Base-by-base conservation (phyloP, 1,139 yeast genomes). In the Zygoascus sp. region DNA sequence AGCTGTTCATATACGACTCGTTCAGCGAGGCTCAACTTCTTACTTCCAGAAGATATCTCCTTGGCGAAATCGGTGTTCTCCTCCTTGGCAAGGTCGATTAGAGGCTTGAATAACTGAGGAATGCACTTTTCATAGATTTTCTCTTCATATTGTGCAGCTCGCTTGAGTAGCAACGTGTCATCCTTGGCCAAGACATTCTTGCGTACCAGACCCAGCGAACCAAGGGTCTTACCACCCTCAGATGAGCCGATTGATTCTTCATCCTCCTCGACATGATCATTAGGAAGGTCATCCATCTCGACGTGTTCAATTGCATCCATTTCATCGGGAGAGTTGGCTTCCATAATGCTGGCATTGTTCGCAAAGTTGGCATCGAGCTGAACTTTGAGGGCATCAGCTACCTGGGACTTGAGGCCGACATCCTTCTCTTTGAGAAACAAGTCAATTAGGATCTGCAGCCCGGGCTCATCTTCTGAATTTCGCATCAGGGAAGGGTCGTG, bases 301-400 rank as follows among this genome's bases (percentile, higher is more conserved):
- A 25, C n/a, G 7, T 25, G 28, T 11, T 42, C 19, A 11, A 13
- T 5, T 5, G 19, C 19, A 5, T 34, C 38, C 28, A 34, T 11
- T 13, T 35, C 34, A n/a, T 40, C 32, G 20, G 28, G 11, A 23
- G 22, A 20, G 10, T 40, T 30, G 35, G 40, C 23, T 13, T 40
- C 43, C 15, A 35, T 25, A 19, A 35, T n/a, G 16, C 25, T 27
- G 6, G 20, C 10, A 35, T 35, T 35, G 27, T 21, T 40, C n/a
- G 37, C 13, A 30, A 22, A 32, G 15, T 27, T 35, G 13, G 41
- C 40, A 40, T 84, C 92, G 13, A 88, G 68, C 35, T 89, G 66
- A 1, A 82, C 79, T 58, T 81, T 81, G 42, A 90, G 67, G 0
- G 96, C 95, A 65, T 89, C 96, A 52, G 79, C 80, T 1, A 92